Percentiles rank a stretch among this genome's conserved stretches.
Evolutionary conservation across 352 stramenopile species (phyloP).

Genomic region (Aphanomyces euteiches): DNA sequence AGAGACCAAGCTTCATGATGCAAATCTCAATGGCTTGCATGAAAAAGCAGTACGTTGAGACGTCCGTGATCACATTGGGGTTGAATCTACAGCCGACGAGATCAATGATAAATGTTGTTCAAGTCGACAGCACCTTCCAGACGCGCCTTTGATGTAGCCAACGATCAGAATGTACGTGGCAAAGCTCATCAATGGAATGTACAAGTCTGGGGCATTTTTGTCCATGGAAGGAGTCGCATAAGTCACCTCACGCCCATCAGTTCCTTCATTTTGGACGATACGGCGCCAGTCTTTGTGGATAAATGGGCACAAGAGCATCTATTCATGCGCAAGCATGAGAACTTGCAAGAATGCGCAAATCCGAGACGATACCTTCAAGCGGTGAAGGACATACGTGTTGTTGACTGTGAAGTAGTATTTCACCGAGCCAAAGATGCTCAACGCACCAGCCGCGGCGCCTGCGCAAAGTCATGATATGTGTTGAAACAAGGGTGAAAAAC

Average conservation of each 20-base stretch:
- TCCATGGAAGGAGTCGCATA: constrained; percentile 92
- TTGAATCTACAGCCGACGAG: constrained; percentile 77
- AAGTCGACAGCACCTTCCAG: constrained; percentile 63
- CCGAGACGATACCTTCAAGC: constrained; percentile 55
- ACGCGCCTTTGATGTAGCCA: constrained; percentile 93
- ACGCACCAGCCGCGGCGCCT: constrained; percentile 37
- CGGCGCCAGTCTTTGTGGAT: constrained; percentile 84
- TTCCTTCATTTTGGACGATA: constrained; percentile 52
- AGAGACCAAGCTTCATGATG: constrained; percentile 91
- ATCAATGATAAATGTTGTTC: constrained; percentile 1
- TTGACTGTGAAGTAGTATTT: constrained; percentile 90
- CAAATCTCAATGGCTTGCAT: constrained; percentile 92
- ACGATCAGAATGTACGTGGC: constrained; percentile 98
- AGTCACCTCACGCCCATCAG: constrained; percentile 46
- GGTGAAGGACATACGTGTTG: constrained; percentile 86
- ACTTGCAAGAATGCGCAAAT: neutral
- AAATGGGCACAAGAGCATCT: constrained; percentile 38
- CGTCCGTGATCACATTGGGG: constrained; percentile 93
- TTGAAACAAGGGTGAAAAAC: constrained; percentile 21
- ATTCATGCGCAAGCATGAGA: neutral
- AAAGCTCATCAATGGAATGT: constrained; percentile 98
- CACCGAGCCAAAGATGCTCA: constrained; percentile 71
- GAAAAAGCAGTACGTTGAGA: constrained; percentile 88
- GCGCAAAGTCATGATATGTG: constrained; percentile 5
- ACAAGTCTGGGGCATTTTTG: constrained; percentile 97